A percentile compares a stretch with the other conserved stretches of the same genome.
These are phyloP conservation scores for Corchorus capsularis DNA, from an alignment of 345 rosid genomes.

Conservation along the genomic window DNA sequence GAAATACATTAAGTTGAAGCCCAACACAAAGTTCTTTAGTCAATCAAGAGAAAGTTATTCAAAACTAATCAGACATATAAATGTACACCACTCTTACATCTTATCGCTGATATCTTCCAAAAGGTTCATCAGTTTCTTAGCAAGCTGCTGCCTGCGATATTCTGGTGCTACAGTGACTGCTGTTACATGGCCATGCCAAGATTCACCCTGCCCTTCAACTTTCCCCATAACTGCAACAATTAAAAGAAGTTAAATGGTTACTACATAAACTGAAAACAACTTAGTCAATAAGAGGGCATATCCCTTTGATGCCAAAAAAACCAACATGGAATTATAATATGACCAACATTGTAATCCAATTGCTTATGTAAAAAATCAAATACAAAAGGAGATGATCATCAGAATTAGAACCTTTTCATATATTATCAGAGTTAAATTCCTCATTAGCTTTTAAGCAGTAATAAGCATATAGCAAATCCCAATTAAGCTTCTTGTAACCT, in stretches of 20 bases:
- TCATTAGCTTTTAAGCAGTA: neutral
- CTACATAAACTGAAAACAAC: neutral
- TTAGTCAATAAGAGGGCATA: slow-evolving; percentile 6
- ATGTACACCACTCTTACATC: slow-evolving; percentile 49
- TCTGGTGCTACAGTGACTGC: slow-evolving; percentile 93
- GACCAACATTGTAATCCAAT: neutral
- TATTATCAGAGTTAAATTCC: slow-evolving; percentile 8
- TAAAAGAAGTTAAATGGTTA: slow-evolving; percentile 11
- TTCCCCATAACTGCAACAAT: slow-evolving; percentile 82
- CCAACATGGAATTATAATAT: neutral
- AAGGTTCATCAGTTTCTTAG: slow-evolving; percentile 87
- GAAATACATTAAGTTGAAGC: no score
- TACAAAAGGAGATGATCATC: neutral
- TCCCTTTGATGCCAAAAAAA: neutral
- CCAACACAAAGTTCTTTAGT: no score
- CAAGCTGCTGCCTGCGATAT: slow-evolving; percentile 87
- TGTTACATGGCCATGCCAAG: slow-evolving; percentile 98
- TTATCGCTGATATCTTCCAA: slow-evolving; percentile 85
- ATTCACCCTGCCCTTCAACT: slow-evolving; percentile 96
- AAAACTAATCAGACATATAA: neutral
- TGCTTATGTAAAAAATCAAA: neutral
- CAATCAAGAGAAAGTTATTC: neutral
- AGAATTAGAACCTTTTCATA: neutral
- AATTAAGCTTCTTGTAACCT: neutral
- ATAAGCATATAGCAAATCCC: neutral